Base-by-base conservation (phyloP, 2,329 filamentous ascomycete species). In the Xylariaceae sp. region DNA sequence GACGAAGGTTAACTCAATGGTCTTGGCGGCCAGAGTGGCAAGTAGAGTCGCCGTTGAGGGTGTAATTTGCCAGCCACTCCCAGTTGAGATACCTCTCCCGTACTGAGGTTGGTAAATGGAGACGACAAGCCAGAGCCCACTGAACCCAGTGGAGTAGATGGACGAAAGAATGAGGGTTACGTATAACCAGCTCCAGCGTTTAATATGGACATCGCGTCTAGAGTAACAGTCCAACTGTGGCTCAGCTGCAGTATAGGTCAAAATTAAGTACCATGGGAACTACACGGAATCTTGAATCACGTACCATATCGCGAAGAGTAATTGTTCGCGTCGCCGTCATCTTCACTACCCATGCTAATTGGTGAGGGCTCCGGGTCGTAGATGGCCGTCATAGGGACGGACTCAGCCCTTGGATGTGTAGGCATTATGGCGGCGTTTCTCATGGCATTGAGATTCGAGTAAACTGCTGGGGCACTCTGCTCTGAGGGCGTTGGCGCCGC, bases 1-100 rank as follows among this genome's bases (percentile, higher is more conserved):
- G 3, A 91, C 89, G 67, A 92, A 94, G 0, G 87, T 86, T 62
- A 93, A 69, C 73, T 94, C 91, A 44, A 93, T 90, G 0, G 87
- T 83, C 73, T 93, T 94, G 6, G 90, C 88, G 31, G 91, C 76
- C 2, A 91, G 73, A 0, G 89, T 83, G n/a, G 85, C 86, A 1
- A 93, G 67, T 1, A 90, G 73, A 1, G 85, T 87, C 0, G 90
- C 90, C 1, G 85, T 87, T 0, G 86, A 81, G 0, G 87, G 86
- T 0, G 77, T 76, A 14, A 93, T 65, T 0, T 70, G 66, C 54
- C 62, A 79, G 11, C 80, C 75, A 4, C 78, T 79, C 11, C 79
- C 79, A 1, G 77, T 76, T 0, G 79, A 80, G 40, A 92, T 86
- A 2, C 64, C 71, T 7, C 75, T 75, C 7, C 87, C 86, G 73